These are phyloP conservation scores for Grosmannia penicillata DNA, from an alignment of 2,329 filamentous ascomycete species.

Conservation along the genomic window DNA sequence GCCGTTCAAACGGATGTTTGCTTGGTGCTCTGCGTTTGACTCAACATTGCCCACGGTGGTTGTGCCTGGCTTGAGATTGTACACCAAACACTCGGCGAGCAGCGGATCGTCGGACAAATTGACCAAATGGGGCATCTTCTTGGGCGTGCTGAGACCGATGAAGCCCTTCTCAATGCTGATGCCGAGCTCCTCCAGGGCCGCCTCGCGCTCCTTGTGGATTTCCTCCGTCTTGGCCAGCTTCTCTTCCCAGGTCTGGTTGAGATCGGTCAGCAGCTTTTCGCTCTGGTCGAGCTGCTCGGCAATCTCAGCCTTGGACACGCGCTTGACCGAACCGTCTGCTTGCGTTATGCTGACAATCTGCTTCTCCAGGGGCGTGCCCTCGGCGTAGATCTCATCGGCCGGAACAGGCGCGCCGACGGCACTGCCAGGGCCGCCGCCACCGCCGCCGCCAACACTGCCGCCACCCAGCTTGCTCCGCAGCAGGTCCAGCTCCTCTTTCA, in stretches of 20 bases:
- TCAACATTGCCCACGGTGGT: constrained; percentile 94
- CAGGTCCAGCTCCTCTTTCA: constrained; percentile 85
- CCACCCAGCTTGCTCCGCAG: constrained; percentile 69
- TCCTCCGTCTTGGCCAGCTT: constrained; percentile 89
- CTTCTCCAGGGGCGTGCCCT: constrained; percentile 83
- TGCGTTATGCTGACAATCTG: constrained; percentile 92
- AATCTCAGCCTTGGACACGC: constrained; percentile 96
- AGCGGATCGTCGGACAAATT: constrained; percentile 92
- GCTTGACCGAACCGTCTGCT: constrained; percentile 73
- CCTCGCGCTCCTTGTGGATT: constrained; percentile 94
- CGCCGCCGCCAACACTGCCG: constrained; percentile 27
- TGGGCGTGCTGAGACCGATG: constrained; percentile 85
- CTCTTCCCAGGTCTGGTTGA: constrained; percentile 98
- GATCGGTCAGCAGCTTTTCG: constrained; percentile 86
- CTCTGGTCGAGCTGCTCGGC: constrained; percentile 91
- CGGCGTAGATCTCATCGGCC: constrained; percentile 73
- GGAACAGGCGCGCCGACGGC: constrained; percentile 32
- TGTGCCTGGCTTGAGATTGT: constrained; percentile 90
- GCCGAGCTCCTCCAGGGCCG: constrained; percentile 86
- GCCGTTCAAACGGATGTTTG: constrained; percentile 87
- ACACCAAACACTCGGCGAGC: constrained; percentile 88
- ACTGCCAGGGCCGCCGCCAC: constrained; percentile 23
- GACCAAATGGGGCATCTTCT: constrained; percentile 98
- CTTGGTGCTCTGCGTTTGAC: constrained; percentile 55
- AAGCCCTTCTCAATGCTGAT: constrained; percentile 99